Evolutionary conservation across 345 rosid species (phyloP).

Genomic region (Citrus sinensis): DVS_A1.0 CM039161.1:14457001-14457500

Average conservation of each 20-base stretch:
- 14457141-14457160: slow-evolving; percentile 24
- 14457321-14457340: slow-evolving; percentile 39
- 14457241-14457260: slow-evolving; percentile 29
- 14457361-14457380: slow-evolving; percentile 46
- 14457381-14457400: slow-evolving; percentile 57
- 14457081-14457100: slow-evolving; percentile 43
- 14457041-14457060: slow-evolving; percentile 40
- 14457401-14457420: slow-evolving; percentile 83
- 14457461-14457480: slow-evolving; percentile 77
- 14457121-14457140: slow-evolving; percentile 16
- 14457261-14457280: slow-evolving; percentile 32
- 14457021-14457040: slow-evolving; percentile 34
- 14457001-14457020: slow-evolving; percentile 24
- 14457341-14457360: slow-evolving; percentile 32
- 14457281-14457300: slow-evolving; percentile 34
- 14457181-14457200: slow-evolving; percentile 25
- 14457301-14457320: slow-evolving; percentile 23
- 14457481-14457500: slow-evolving; percentile 70
- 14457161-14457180: slow-evolving; percentile 33
- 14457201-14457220: slow-evolving; percentile 19
- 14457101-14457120: slow-evolving; percentile 36
- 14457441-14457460: slow-evolving; percentile 59
- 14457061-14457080: slow-evolving; percentile 53
- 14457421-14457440: slow-evolving; percentile 75
- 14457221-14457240: slow-evolving; percentile 28